Conservation (phyloP, 192 early-diverging fungal species). For the Coemansia sp. region DNA sequence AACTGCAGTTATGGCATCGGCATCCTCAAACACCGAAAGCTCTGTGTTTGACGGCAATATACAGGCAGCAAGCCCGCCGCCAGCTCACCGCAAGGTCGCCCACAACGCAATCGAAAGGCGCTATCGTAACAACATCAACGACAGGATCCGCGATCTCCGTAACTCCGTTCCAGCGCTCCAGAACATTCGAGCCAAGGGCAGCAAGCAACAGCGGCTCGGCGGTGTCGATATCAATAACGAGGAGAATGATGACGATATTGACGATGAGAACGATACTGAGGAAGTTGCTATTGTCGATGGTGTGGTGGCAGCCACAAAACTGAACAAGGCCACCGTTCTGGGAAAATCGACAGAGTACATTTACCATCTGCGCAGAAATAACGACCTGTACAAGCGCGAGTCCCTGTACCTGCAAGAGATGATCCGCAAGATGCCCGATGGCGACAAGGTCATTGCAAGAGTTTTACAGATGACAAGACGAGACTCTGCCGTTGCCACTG, state of each 20-base stretch:
- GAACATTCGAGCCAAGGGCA: constrained; percentile 39
- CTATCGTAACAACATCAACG: constrained; percentile 97
- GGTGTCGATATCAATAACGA: constrained; percentile 47
- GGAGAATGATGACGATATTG: constrained; percentile 52
- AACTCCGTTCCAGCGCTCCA: constrained; percentile 82
- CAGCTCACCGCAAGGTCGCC: constrained; percentile 77
- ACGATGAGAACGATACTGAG: constrained; percentile 29
- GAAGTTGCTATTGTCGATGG: constrained; percentile 67
- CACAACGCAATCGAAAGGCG: constrained; percentile 94
- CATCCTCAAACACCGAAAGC: constrained; percentile 3
- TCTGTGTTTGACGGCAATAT: constrained; percentile 1
- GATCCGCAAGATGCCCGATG: constrained; percentile 31
- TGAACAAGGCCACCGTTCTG: constrained; percentile 94
- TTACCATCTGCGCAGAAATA: constrained; percentile 46
- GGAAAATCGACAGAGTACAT: constrained; percentile 94
- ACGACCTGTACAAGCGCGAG: constrained; percentile 46
- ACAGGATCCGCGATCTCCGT: constrained; percentile 85
- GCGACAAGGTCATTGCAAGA: constrained; percentile 22
- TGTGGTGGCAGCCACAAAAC: constrained; percentile 77
- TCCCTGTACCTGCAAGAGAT: constrained; percentile 37
- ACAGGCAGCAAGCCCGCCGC: neutral
- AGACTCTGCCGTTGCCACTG: constrained; percentile 34
- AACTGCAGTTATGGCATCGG: neutral
- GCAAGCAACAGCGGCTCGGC: constrained; percentile 37
- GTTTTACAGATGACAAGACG: constrained; percentile 26